Conservation (phyloP, 2,329 filamentous ascomycete genomes). For the Aureobasidium musti region DNA sequence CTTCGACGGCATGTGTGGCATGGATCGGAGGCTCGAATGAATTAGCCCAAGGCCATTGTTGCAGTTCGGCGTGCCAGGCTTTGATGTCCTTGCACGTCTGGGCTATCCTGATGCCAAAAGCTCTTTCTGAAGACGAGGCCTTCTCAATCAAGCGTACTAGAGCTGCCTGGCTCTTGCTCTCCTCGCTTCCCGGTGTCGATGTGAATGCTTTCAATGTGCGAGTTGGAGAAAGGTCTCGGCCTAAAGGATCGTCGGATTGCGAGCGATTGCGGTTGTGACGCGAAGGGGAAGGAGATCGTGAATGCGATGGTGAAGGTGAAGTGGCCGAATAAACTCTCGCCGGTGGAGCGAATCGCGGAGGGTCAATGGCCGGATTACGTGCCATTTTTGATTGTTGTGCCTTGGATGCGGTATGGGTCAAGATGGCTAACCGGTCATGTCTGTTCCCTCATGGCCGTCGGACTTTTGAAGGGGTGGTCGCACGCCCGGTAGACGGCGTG, state of each 20-base stretch:
- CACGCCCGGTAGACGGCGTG: constrained; percentile 5
- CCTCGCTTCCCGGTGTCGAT: constrained; percentile 40
- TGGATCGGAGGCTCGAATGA: constrained; percentile 47
- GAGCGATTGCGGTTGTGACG: constrained; percentile 35
- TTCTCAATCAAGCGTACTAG: constrained; percentile 59
- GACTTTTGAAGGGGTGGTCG: constrained; percentile 5
- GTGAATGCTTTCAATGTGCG: constrained; percentile 63
- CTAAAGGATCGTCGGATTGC: constrained; percentile 46
- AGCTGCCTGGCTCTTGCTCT: constrained; percentile 42
- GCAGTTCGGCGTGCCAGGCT: constrained; percentile 74
- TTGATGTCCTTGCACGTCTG: constrained; percentile 69
- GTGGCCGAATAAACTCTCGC: constrained; percentile 13
- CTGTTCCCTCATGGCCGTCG: constrained; percentile 1
- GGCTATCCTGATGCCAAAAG: constrained; percentile 70
- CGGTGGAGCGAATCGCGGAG: constrained; percentile 31
- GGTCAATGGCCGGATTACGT: constrained; percentile 38
- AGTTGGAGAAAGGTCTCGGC: constrained; percentile 62
- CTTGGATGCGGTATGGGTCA: background rate
- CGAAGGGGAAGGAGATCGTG: constrained; percentile 36
- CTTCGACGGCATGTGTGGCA: constrained; percentile 37
- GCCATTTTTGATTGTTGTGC: constrained; percentile 30
- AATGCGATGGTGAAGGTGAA: constrained; percentile 33
- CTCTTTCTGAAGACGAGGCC: constrained; percentile 66
- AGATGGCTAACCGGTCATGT: background rate
- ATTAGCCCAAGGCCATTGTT: constrained; percentile 61